phyloP scores from a whole-genome alignment of 108 stramenopile species.

The Phaeodactylum tricornutum region DNA sequence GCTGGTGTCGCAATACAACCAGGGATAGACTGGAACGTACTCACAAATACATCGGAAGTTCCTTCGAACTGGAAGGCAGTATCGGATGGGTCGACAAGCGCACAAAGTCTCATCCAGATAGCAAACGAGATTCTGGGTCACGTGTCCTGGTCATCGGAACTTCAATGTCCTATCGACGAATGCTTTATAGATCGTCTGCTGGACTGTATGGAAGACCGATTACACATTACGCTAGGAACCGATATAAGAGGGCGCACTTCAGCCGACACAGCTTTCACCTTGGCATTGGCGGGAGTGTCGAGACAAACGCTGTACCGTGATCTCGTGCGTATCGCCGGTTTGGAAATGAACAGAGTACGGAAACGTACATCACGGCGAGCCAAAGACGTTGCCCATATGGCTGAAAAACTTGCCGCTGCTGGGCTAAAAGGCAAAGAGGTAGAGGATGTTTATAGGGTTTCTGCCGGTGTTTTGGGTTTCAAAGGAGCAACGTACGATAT shows the following conservation, averaged over 20 bases:
- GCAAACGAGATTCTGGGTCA: constrained; percentile 3
- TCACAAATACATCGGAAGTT: not conserved
- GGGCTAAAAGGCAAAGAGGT: constrained; percentile 20
- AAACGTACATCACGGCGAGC: constrained; percentile 34
- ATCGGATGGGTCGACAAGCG: not conserved
- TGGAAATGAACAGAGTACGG: constrained; percentile 54
- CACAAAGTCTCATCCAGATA: not conserved
- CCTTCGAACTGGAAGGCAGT: constrained; percentile 1
- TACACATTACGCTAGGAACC: constrained; percentile 4
- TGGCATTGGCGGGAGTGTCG: constrained; percentile 54
- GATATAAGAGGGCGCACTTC: constrained; percentile 61
- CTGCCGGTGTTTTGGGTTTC: not conserved
- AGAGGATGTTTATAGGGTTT: not conserved
- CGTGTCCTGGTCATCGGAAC: not conserved
- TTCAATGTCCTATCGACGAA: not conserved
- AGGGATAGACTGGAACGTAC: not conserved
- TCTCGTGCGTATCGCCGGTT: constrained; percentile 24
- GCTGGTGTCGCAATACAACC: not conserved
- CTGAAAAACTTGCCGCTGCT: constrained; percentile 59
- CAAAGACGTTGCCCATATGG: constrained; percentile 53
- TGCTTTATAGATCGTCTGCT: not conserved
- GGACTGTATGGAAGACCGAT: not conserved
- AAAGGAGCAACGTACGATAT: not conserved
- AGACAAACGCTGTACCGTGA: constrained; percentile 20
- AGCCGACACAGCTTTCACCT: constrained; percentile 72